Evolutionary conservation across 1,139 yeast genomes (phyloP).

Genomic region (Hansenula anomala): DNA sequence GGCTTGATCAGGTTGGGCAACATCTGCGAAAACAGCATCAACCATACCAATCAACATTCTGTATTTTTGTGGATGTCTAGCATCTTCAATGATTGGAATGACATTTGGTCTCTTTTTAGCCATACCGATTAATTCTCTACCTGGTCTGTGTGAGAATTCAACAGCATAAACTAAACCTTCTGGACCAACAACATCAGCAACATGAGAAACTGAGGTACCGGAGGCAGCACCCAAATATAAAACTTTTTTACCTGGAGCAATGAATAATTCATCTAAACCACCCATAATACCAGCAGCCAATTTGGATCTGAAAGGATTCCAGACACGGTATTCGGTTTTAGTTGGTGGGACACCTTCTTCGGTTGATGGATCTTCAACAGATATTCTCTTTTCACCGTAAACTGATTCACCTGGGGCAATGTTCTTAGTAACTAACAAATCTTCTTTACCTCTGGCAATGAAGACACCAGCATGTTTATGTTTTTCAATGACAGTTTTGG

Average conservation of each 20-base stretch:
- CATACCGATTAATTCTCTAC: constrained; percentile 98
- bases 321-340: constrained; percentile 96
- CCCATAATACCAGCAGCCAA: constrained; percentile 99
- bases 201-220: constrained; percentile 98
- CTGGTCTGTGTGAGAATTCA: constrained; percentile 99
- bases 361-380: constrained; percentile 86
- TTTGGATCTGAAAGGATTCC: constrained; percentile 99
- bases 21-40: constrained; percentile 97
- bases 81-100: constrained; percentile 98
- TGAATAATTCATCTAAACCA: constrained; percentile 96
- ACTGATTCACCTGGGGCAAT: constrained; percentile 97
- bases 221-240: constrained; percentile 98
- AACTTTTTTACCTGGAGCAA: constrained; percentile 97
- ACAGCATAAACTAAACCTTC: constrained; percentile 98
- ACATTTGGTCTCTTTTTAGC: constrained; percentile 99
- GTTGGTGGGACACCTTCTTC: constrained; percentile 89
- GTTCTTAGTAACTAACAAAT: constrained; percentile 93
- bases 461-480: constrained; percentile 97
- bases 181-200: constrained; percentile 97
- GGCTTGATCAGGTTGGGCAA: constrained; percentile 99
- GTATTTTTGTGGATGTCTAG: constrained; percentile 99
- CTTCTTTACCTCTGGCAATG: constrained; percentile 99
- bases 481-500: constrained; percentile 96
- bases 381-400: constrained; percentile 95
- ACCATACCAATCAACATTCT: constrained; percentile 99